These are phyloP conservation scores for Zygotorulaspora chibaensis DNA, from an alignment of 805 yeast species.

Conservation along the genomic window DNA sequence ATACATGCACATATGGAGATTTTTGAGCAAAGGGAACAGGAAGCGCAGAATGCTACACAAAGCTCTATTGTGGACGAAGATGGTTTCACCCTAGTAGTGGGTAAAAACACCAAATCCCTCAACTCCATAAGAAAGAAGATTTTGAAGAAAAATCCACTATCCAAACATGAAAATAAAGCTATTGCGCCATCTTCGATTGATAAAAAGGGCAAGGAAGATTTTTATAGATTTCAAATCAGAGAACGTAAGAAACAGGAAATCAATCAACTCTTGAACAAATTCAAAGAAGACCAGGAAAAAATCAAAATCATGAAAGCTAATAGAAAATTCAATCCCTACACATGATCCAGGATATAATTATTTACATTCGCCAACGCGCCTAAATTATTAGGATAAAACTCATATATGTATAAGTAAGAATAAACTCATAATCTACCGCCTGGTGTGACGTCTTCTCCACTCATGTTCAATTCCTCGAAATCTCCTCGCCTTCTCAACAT, in stretches of 20 bases:
- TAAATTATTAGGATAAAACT: background rate
- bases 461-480: slow-evolving; percentile 28
- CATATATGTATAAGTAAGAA: background rate
- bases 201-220: slow-evolving; percentile 74
- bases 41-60: slow-evolving; percentile 51
- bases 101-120: slow-evolving; percentile 77
- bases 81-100: slow-evolving; percentile 89
- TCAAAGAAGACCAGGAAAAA: slow-evolving; percentile 86
- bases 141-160: slow-evolving; percentile 32
- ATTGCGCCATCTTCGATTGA: slow-evolving; percentile 44
- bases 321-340: slow-evolving; percentile 83
- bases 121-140: slow-evolving; percentile 34
- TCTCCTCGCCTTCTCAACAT: slow-evolving; percentile 85
- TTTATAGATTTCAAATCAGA: slow-evolving; percentile 93
- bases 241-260: slow-evolving; percentile 89
- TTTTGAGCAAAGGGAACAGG: slow-evolving; percentile 68
- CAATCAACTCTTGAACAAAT: slow-evolving; percentile 77
- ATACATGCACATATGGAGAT: slow-evolving; percentile 60
- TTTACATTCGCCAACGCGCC: slow-evolving; percentile 14
- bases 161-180: slow-evolving; percentile 28
- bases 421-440: slow-evolving; percentile 27
- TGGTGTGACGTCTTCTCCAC: slow-evolving; percentile 19
- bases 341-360: slow-evolving; percentile 15
- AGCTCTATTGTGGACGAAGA: slow-evolving; percentile 78
- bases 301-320: slow-evolving; percentile 73